Evolutionary conservation across 2,329 filamentous ascomycete genomes (phyloP), one percentile per base, ranked within the genome.

Genomic region (Didymella exigua): DNA sequence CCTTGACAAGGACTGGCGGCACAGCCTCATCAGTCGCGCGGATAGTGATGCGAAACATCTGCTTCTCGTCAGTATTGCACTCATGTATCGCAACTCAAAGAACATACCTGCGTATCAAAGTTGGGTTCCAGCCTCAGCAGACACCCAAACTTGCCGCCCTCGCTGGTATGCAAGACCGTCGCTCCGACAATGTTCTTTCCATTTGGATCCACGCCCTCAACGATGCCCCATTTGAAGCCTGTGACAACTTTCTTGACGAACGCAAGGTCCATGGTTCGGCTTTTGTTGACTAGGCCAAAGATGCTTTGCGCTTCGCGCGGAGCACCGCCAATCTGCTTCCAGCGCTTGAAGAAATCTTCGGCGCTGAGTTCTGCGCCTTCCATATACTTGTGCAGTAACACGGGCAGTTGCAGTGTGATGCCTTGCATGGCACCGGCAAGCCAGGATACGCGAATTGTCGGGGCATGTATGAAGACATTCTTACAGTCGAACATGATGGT

Each of bases 341-440:
- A 99, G 46, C 96, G 84, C 81, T 96, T 97, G 84, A 99, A 99
- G 77, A 98, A 99, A 72, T 99, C 95, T 47, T 99, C 95, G 0
- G 89, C 86, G 6, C 85, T 85, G 33, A 99, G 81, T 52, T 95
- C 89, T 0, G 95, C 93, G 0, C 90, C 86, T 60, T 97, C 93
- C 92, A 98, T 97, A 71, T 96, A 99, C 74, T 97, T 96, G 77
- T 98, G 93, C 49, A 93, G 85, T 0, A 90, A 81, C 4, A 99
- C 85, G 0, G 95, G 95, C 4, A 99, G 82, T 74, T 96, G 93
- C 34, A 99, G 80, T 0, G 95, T 99, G 33, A 98, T 81, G 1
- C 91, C 93, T 75, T 99, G 95, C 52, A 99, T 79, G 2, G 95
- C 91, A 58, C 95, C 96, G 0, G 95, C 93, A 40, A 99, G 84